A percentile compares a stretch with the other conserved stretches of the same genome.
These are phyloP conservation scores for Senecio squalidus DNA, from an alignment of 140 eudicot species.

Conservation along the genomic window DNA sequence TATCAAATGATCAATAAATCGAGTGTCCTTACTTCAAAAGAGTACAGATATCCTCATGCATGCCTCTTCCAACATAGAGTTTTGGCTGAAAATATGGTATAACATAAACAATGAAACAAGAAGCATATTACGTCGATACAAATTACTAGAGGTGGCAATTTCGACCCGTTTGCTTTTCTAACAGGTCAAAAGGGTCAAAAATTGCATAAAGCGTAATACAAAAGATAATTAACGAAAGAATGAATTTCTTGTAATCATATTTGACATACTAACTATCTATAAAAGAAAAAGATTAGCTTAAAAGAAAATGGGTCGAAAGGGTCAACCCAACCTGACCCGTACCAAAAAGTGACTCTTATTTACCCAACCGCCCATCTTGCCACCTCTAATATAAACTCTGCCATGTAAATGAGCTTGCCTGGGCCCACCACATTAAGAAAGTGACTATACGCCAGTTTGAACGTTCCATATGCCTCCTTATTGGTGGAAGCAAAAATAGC, in stretches of 20 bases:
- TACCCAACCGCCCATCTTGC: background rate
- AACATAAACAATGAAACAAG: background rate
- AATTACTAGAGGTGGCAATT: background rate
- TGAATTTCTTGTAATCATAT: background rate
- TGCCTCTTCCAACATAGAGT: conserved; percentile 96
- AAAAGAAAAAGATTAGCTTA: background rate
- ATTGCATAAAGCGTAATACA: too few species aligned
- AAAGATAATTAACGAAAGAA: too few species aligned
- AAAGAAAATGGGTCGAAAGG: background rate
- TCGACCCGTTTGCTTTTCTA: background rate
- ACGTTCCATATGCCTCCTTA: conserved; percentile 88
- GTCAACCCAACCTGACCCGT: background rate
- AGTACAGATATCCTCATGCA: conserved; percentile 94
- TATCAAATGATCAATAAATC: conserved; percentile 7
- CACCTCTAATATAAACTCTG: background rate
- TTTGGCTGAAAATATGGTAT: conserved; percentile 65
- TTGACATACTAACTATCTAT: background rate
- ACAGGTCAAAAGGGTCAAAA: background rate
- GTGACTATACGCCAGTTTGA: conserved; percentile 74
- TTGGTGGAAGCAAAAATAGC: conserved; percentile 74
- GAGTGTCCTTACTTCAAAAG: conserved; percentile 69
- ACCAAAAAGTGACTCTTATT: background rate
- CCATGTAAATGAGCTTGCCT: conserved; percentile 46
- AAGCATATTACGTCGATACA: background rate
- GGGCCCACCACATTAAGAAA: conserved; percentile 98